Evolutionary conservation across 2,329 filamentous ascomycete species (phyloP), one percentile per base, ranked within the genome.

Genomic region (Ophidiomyces ophidiicola): DNA sequence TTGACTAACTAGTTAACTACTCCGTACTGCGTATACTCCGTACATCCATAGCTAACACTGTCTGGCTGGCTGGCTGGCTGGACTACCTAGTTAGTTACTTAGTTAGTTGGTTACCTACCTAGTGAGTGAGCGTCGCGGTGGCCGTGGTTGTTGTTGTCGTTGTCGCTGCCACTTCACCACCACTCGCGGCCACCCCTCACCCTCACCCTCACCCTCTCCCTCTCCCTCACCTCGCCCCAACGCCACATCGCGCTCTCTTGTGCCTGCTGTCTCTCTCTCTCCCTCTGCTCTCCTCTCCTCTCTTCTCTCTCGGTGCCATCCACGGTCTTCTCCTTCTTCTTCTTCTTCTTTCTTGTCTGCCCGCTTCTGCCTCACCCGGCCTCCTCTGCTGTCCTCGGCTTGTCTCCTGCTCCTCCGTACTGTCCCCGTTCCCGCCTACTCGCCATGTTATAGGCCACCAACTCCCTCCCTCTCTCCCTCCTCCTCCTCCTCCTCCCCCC

Each of bases 391-490:
- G n/a, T n/a, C n/a, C n/a, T 8, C 19, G 37, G 37, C 8, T 30
- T 33, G 21, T 14, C 11, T 7, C 32, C 18, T 35, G 14, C 14
- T 17, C 10, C 11, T 15, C 14, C 30, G 10, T 17, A 11, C 30
- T 15, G 10, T 11, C 17, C 10, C 30, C 8, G 11, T 11, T 32
- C 15, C 30, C 2, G 11, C 15, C 11, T 29, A 14, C 7, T 40
- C 32, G 56, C 45, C 56, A 63, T 63, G 61, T 58, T 55, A 60
- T 63, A 63, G 53, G 52, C 33, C 48, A 41, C 44, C 44, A 46
- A 19, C 19, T 30, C 34, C 33, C 32, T 30, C 23, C 28, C 38
- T 40, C 31, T 25, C 31, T 32, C 31, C 24, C 35, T 45, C n/a
- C n/a, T n/a, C n/a, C n/a, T n/a, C n/a, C n/a, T n/a, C n/a, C n/a